Conservation (phyloP, 148 eudicot genomes). For the Cornus florida region DNA sequence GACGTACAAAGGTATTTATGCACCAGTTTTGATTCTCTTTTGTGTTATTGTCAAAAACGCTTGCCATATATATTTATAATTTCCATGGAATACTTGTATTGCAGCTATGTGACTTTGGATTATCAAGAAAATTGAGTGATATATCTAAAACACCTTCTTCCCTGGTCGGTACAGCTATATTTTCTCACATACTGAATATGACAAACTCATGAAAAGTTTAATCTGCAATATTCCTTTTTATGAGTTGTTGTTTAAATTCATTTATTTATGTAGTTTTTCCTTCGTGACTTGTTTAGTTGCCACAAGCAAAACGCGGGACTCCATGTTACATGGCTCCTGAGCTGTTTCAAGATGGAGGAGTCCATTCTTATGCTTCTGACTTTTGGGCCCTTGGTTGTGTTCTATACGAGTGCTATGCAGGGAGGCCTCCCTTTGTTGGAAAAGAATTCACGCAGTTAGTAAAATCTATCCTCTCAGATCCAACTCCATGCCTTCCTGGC, state of each 20-base stretch:
- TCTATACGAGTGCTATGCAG: slow-evolving; percentile 83
- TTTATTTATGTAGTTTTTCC: slow-evolving; percentile 11
- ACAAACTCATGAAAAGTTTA: background rate
- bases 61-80: background rate
- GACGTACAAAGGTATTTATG: slow-evolving; percentile 66
- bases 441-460: slow-evolving; percentile 85
- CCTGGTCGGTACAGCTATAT: slow-evolving; percentile 44
- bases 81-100: slow-evolving; percentile 17
- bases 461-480: slow-evolving; percentile 82
- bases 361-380: slow-evolving; percentile 96
- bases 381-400: slow-evolving; percentile 99
- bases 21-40: background rate
- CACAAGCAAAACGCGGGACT: slow-evolving; percentile 96
- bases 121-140: slow-evolving; percentile 86
- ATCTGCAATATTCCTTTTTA: slow-evolving; percentile 1
- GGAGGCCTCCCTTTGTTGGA: slow-evolving; percentile 87
- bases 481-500: slow-evolving; percentile 89
- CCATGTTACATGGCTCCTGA: slow-evolving; percentile 99
- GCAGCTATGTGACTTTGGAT: slow-evolving; percentile 95
- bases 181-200: background rate
- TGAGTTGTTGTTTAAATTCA: background rate
- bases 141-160: slow-evolving; percentile 70
- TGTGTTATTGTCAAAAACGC: background rate
- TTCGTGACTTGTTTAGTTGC: slow-evolving; percentile 53
- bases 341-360: slow-evolving; percentile 96